Evolutionary conservation across 1,284 basidiomycete species (phyloP).

Genomic region (Naganishia albida): DNA sequence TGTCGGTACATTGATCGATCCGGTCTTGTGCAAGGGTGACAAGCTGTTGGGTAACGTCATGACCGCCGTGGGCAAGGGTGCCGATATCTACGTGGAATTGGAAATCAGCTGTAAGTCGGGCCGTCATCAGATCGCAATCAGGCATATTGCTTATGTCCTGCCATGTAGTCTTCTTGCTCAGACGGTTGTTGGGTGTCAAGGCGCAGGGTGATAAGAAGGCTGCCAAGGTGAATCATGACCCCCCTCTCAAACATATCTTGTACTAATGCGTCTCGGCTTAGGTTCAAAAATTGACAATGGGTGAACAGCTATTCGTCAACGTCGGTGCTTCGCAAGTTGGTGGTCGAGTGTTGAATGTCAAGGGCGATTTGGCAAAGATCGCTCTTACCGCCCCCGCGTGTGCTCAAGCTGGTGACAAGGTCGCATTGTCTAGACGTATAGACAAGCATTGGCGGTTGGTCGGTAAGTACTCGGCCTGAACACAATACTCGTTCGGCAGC

Average conservation of each 20-base stretch:
- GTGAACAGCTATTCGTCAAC: slow-evolving; percentile 90
- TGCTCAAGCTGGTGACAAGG: slow-evolving; percentile 92
- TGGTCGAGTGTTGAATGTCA: slow-evolving; percentile 85
- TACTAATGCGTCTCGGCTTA: slow-evolving; percentile 31
- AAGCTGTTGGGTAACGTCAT: slow-evolving; percentile 94
- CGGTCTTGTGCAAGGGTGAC: slow-evolving; percentile 95
- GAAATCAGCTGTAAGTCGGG: slow-evolving; percentile 51
- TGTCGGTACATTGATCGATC: slow-evolving; percentile 95
- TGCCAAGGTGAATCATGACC: slow-evolving; percentile 64
- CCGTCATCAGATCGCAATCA: neutral
- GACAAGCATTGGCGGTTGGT: slow-evolving; percentile 91
- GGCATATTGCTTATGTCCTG: neutral
- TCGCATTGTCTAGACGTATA: slow-evolving; percentile 84
- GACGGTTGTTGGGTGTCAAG: slow-evolving; percentile 94
- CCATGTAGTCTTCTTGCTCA: slow-evolving; percentile 74
- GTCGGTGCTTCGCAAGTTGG: slow-evolving; percentile 93
- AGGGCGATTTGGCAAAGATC: slow-evolving; percentile 89
- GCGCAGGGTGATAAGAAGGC: slow-evolving; percentile 93
- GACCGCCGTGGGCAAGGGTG: slow-evolving; percentile 88
- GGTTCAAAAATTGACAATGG: slow-evolving; percentile 87
- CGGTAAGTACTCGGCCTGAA: slow-evolving; percentile 53
- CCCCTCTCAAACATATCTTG: slow-evolving; percentile 2
- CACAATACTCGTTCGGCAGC: slow-evolving; percentile 14
- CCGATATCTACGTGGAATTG: slow-evolving; percentile 82
- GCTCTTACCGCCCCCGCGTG: slow-evolving; percentile 88